A percentile compares a stretch with the other conserved stretches of the same genome.
phyloP scores from a whole-genome alignment of 148 eudicot species.

The Camellia lanceoleosa region DNA sequence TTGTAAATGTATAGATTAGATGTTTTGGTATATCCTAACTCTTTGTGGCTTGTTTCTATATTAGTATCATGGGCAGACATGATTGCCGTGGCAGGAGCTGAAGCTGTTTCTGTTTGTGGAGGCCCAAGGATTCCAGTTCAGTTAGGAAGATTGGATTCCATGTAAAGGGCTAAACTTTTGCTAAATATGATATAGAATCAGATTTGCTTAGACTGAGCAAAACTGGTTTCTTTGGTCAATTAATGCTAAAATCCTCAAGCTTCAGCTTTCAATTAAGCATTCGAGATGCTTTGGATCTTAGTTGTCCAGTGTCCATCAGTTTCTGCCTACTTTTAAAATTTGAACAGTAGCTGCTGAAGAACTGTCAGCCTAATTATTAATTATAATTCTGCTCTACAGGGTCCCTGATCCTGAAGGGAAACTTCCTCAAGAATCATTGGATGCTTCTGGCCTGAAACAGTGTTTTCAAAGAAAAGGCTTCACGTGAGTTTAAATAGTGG shows the following conservation, averaged over 20 bases:
- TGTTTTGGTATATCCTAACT: constrained; percentile 20
- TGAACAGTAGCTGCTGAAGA: not conserved
- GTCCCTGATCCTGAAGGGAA: constrained; percentile 83
- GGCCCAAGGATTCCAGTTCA: constrained; percentile 74
- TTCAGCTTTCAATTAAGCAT: constrained; percentile 1
- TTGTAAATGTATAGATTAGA: not conserved
- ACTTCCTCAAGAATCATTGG: constrained; percentile 83
- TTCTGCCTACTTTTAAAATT: not conserved
- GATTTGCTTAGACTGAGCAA: not conserved
- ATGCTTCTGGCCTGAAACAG: constrained; percentile 67
- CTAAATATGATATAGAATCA: not conserved
- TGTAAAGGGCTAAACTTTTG: constrained; percentile 38
- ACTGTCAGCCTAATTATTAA: not conserved
- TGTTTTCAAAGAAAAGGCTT: constrained; percentile 83
- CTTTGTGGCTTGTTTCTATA: constrained; percentile 14
- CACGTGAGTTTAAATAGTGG: constrained; percentile 57
- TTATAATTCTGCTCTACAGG: constrained; percentile 36
- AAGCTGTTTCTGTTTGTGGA: constrained; percentile 86
- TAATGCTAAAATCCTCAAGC: not conserved
- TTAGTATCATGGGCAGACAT: constrained; percentile 94
- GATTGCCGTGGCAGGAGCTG: constrained; percentile 92
- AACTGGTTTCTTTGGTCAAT: not conserved
- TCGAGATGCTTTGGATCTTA: constrained; percentile 1
- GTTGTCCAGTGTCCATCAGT: constrained; percentile 7
- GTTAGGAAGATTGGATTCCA: constrained; percentile 80